Evolutionary conservation across 2,329 filamentous ascomycete genomes (phyloP).

Genomic region (Lithohypha guttulata): DNA sequence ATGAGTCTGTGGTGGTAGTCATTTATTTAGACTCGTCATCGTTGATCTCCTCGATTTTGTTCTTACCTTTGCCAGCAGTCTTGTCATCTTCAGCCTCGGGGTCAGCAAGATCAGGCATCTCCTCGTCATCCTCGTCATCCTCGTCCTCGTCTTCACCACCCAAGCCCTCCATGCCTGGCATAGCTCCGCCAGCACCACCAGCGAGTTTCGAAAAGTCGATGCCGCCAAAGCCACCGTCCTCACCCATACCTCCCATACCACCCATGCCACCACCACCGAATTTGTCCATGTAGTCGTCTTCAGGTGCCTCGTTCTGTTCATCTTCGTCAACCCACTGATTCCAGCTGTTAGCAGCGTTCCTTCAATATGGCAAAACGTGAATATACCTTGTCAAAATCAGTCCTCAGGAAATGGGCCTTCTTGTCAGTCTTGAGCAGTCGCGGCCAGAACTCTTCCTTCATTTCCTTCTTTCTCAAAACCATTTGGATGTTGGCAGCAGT

Average conservation of each 20-base stretch:
- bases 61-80: constrained; percentile 23
- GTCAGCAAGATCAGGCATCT: constrained; percentile 78
- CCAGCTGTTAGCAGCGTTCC: no score
- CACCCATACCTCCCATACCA: constrained; percentile 46
- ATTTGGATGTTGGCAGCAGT: constrained; percentile 79
- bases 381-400: constrained; percentile 90
- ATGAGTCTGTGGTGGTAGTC: constrained; percentile 1
- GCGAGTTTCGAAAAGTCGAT: constrained; percentile 93
- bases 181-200: constrained; percentile 41
- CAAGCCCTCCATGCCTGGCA: constrained; percentile 29
- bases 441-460: constrained; percentile 91
- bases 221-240: constrained; percentile 44
- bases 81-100: constrained; percentile 36
- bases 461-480: constrained; percentile 92
- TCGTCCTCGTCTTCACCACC: constrained; percentile 34
- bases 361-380: no score
- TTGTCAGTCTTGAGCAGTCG: constrained; percentile 80
- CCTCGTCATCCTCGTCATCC: constrained; percentile 56
- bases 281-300: constrained; percentile 56
- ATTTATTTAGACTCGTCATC: constrained; percentile 10
- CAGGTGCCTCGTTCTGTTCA: constrained; percentile 82
- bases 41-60: constrained; percentile 23
- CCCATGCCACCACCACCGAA: constrained; percentile 44
- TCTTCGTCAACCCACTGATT: constrained; percentile 93
- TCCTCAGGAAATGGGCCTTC: constrained; percentile 94